Conservation (phyloP, 2,329 filamentous ascomycete species). For the Cytospora mali region DNA sequence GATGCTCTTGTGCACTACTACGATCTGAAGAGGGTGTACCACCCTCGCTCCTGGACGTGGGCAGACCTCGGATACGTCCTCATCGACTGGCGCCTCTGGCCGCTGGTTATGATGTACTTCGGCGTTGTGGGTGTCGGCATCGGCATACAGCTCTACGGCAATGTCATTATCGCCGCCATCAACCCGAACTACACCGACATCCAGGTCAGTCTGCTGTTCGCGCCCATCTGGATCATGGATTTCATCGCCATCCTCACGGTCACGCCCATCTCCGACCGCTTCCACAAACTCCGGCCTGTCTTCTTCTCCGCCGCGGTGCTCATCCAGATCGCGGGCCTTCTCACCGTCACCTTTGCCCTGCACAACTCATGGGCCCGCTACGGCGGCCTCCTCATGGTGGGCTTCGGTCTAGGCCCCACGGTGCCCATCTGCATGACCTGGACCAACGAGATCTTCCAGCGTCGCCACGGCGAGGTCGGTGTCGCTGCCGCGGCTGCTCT, state of each 20-base stretch:
- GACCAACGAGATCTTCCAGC: slow-evolving; percentile 89
- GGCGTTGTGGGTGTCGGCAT: slow-evolving; percentile 92
- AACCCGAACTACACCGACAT: slow-evolving; percentile 73
- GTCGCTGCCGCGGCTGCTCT: slow-evolving; percentile 84
- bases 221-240: slow-evolving; percentile 94
- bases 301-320: slow-evolving; percentile 79
- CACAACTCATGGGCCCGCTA: slow-evolving; percentile 79
- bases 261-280: slow-evolving; percentile 84
- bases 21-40: slow-evolving; percentile 80
- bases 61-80: slow-evolving; percentile 71
- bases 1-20: slow-evolving; percentile 83
- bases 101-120: slow-evolving; percentile 88
- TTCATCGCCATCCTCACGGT: slow-evolving; percentile 83
- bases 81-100: slow-evolving; percentile 87
- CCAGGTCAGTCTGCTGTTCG: slow-evolving; percentile 79
- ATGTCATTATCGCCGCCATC: slow-evolving; percentile 81
- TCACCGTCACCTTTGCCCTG: slow-evolving; percentile 75
- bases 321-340: slow-evolving; percentile 80
- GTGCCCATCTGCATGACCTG: slow-evolving; percentile 94
- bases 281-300: slow-evolving; percentile 75
- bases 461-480: slow-evolving; percentile 85
- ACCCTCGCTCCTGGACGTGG: slow-evolving; percentile 71
- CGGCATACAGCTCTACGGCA: slow-evolving; percentile 85
- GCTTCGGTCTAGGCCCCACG: slow-evolving; percentile 86
- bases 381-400: slow-evolving; percentile 84